A percentile compares a stretch with the other conserved stretches of the same genome.
Conservation (phyloP, 345 rosid species). For the Carallia brachiata region DNA sequence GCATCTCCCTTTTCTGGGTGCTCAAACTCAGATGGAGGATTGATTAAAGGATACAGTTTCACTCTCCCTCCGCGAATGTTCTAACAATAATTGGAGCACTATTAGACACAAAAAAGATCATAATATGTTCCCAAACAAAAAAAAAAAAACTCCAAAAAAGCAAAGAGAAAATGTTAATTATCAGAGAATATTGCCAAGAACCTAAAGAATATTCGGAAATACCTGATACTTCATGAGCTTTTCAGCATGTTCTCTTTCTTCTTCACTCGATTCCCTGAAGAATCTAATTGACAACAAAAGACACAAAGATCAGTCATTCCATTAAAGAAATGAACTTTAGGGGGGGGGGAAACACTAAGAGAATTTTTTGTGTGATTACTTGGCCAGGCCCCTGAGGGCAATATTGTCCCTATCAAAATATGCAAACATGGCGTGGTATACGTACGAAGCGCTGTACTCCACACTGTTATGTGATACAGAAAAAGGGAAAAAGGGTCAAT, state of each 20-base stretch:
- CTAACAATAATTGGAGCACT: conserved; percentile 27
- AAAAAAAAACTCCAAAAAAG: no score
- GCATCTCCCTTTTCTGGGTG: conserved; percentile 96
- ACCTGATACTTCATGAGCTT: conserved; percentile 86
- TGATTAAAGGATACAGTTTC: conserved; percentile 52
- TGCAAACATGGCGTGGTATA: conserved; percentile 78
- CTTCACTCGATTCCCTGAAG: conserved; percentile 86
- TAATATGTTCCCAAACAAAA: no score
- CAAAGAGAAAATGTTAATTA: neutral
- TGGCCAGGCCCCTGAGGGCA: conserved; percentile 74
- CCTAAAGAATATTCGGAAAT: neutral
- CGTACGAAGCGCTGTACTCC: conserved; percentile 78
- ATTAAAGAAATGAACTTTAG: neutral
- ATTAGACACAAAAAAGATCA: conserved; percentile 1
- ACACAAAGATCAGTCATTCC: neutral
- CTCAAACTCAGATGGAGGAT: conserved; percentile 66
- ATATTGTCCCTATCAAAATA: conserved; percentile 85
- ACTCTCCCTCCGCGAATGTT: conserved; percentile 83
- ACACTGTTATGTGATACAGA: conserved; percentile 40
- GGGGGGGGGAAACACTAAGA: neutral
- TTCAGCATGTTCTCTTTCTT: conserved; percentile 84
- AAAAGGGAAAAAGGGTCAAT: no score
- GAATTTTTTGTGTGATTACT: conserved; percentile 39
- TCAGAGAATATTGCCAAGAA: neutral
- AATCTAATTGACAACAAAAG: conserved; percentile 38